phyloP scores from a whole-genome alignment of 2,329 filamentous ascomycete genomes.

The Rutstroemia sp. region DNA sequence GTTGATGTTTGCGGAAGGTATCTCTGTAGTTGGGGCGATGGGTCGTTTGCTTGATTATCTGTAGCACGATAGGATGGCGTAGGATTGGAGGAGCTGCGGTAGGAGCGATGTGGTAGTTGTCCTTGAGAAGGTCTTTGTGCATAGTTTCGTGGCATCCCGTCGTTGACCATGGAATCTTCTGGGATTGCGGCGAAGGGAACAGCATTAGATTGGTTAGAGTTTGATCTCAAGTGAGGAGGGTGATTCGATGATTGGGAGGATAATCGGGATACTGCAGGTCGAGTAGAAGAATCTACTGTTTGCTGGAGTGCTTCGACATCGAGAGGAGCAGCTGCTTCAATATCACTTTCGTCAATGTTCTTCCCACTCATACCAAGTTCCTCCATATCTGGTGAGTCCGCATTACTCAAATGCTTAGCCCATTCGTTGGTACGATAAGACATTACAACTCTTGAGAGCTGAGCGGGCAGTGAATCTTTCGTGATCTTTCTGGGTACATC shows the following conservation, averaged over 20 bases:
- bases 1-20: slow-evolving; percentile 14
- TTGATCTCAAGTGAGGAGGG: slow-evolving; percentile 12
- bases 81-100: not conserved
- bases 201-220: slow-evolving; percentile 14
- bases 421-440: slow-evolving; percentile 92
- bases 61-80: slow-evolving; percentile 14
- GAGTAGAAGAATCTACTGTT: slow-evolving; percentile 37
- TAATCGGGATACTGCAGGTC: slow-evolving; percentile 11
- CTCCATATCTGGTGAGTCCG: slow-evolving; percentile 64
- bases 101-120: not conserved
- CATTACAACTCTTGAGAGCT: slow-evolving; percentile 67
- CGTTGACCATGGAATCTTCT: slow-evolving; percentile 6
- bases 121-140: not conserved
- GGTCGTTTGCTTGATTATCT: not conserved
- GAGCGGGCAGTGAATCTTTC: slow-evolving; percentile 57
- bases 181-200: not conserved
- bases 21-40: too few relatives aligned
- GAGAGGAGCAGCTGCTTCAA: slow-evolving; percentile 54
- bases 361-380: slow-evolving; percentile 45
- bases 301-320: slow-evolving; percentile 58
- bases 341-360: slow-evolving; percentile 29
- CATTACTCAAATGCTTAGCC: slow-evolving; percentile 79
- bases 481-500: slow-evolving; percentile 45
- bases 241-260: slow-evolving; percentile 16
- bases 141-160: too few relatives aligned